Evolutionary conservation across 352 stramenopile genomes (phyloP).

Genomic region (Phytopythium helicoides): DNA sequence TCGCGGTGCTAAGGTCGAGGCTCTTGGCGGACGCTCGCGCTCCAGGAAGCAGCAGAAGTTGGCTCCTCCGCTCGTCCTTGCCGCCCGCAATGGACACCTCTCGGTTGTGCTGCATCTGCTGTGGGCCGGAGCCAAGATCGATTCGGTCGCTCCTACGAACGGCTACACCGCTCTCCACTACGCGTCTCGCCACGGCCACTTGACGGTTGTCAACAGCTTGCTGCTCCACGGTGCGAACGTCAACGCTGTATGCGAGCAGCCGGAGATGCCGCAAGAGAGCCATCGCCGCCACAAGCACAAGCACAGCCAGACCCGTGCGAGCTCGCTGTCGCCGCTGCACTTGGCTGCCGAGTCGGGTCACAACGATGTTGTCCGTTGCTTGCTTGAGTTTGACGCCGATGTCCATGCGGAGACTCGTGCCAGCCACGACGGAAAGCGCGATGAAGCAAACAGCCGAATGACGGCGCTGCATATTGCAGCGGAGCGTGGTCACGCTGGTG

Average conservation of each 20-base stretch:
- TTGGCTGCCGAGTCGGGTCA: constrained; percentile 48
- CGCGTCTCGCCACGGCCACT: constrained; percentile 44
- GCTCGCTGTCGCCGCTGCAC: constrained; percentile 31
- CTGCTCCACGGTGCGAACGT: constrained; percentile 51
- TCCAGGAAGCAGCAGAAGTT: constrained; percentile 18
- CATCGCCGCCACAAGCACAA: not conserved
- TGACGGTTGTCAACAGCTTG: constrained; percentile 56
- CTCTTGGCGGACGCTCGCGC: constrained; percentile 16
- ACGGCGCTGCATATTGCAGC: constrained; percentile 56
- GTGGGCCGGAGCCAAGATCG: constrained; percentile 42
- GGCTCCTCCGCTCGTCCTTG: constrained; percentile 44
- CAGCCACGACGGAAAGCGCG: constrained; percentile 1
- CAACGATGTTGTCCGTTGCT: constrained; percentile 47
- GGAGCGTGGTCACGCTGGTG: constrained; percentile 37
- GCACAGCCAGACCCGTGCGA: not conserved
- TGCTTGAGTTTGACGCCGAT: constrained; percentile 52
- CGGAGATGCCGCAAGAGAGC: constrained; percentile 4
- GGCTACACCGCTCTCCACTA: constrained; percentile 55
- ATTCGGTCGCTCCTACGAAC: constrained; percentile 28
- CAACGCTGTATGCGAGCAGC: constrained; percentile 33
- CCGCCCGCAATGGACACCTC: constrained; percentile 42
- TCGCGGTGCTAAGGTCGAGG: constrained; percentile 36
- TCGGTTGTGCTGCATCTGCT: constrained; percentile 46
- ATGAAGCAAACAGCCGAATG: constrained; percentile 21
- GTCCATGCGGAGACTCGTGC: constrained; percentile 38